Evolutionary conservation across 495 filamentous ascomycete genomes (phyloP).

Genomic region (Cercophora scortea): DNA sequence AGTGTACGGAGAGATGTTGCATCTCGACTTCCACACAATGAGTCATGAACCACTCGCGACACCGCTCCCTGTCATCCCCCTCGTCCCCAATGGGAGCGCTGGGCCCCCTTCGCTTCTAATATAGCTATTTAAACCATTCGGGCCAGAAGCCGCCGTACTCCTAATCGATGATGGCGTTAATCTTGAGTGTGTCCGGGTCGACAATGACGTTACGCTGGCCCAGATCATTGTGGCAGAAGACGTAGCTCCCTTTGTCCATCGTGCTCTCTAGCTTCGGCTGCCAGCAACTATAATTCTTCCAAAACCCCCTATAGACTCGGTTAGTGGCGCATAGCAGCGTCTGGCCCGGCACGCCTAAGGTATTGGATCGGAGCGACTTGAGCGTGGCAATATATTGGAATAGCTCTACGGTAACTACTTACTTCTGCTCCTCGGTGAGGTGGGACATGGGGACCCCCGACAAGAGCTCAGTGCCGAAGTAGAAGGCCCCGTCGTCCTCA

Average conservation of each 20-base stretch:
- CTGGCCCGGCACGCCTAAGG: not conserved
- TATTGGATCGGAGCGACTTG: not conserved
- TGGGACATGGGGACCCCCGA: not conserved
- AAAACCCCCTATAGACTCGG: not conserved
- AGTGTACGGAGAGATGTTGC: not conserved
- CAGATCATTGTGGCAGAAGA: conserved; percentile 30
- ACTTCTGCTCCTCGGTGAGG: not conserved
- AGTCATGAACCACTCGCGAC: conserved; percentile 5
- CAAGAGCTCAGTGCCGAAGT: not conserved
- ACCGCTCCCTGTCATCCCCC: conserved; percentile 5
- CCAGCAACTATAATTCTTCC: conserved; percentile 1
- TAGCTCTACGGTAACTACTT: not conserved
- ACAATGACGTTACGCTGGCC: conserved; percentile 23
- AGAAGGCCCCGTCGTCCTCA: not conserved
- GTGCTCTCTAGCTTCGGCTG: not conserved
- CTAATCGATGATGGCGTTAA: conserved; percentile 27
- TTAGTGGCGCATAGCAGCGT: not conserved
- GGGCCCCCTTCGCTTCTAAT: not conserved
- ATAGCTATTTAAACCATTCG: conserved; percentile 6
- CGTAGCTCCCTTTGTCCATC: conserved; percentile 7
- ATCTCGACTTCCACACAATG: conserved; percentile 6
- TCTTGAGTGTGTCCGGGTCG: conserved; percentile 22
- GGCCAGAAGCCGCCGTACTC: conserved; percentile 31
- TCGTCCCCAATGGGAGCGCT: conserved; percentile 5
- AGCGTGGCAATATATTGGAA: not conserved